These are phyloP conservation scores for Scenedesmus sp. DNA, from an alignment of 163 green algal species.

Conservation along the genomic window DNA sequence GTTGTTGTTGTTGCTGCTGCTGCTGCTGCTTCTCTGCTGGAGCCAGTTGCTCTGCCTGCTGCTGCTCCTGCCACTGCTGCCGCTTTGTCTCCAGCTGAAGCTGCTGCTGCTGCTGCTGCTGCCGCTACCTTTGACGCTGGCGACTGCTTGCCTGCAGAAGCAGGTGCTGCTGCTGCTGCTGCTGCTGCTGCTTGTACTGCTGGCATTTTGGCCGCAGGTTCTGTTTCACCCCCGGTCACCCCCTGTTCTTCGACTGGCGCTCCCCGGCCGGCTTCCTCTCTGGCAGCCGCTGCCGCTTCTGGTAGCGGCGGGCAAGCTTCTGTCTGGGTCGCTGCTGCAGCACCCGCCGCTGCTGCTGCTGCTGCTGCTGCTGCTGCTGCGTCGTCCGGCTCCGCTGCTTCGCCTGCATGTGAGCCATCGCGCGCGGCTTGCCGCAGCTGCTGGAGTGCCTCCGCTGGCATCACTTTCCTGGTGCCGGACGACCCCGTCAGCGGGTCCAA, in stretches of 20 bases:
- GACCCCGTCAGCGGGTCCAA: background rate
- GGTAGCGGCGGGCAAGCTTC: background rate
- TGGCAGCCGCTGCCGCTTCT: background rate
- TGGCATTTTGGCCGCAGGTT: too few species aligned
- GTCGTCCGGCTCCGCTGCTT: background rate
- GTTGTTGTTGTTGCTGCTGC: too few species aligned
- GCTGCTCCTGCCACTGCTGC: background rate
- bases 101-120: background rate
- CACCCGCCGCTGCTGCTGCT: background rate
- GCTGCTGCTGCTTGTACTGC: background rate
- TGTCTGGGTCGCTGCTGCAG: background rate
- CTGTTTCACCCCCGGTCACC: background rate
- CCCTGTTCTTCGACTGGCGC: too few species aligned
- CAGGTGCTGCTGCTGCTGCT: background rate
- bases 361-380: conserved; percentile 15
- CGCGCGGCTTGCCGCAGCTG: background rate
- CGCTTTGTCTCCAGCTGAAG: too few species aligned
- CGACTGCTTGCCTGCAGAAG: background rate
- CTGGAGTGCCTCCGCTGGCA: background rate
- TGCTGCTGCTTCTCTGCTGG: too few species aligned
- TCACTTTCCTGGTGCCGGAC: background rate
- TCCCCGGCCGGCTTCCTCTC: too few species aligned
- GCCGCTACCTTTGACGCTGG: background rate
- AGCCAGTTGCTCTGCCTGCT: background rate
- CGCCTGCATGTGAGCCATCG: background rate